Evolutionary conservation across 2,329 filamentous ascomycete species (phyloP).

Genomic region (Trichoderma sp.): DNA sequence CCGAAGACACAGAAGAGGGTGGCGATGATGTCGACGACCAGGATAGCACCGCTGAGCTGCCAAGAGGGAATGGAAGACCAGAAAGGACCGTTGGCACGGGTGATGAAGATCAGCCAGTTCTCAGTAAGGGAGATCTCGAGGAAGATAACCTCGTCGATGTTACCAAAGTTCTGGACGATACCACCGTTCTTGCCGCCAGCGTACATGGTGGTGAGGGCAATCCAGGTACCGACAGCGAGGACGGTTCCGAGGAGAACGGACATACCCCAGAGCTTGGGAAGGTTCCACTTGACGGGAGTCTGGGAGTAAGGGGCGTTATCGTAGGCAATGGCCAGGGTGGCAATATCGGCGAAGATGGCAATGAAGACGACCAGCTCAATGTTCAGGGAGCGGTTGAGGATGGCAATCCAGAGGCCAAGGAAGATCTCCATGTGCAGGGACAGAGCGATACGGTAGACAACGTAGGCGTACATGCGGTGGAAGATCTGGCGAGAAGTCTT

Average conservation of each 20-base stretch:
- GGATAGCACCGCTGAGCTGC: slow-evolving; percentile 75
- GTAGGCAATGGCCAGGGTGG: slow-evolving; percentile 87
- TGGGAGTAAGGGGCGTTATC: slow-evolving; percentile 87
- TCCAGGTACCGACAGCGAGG: slow-evolving; percentile 81
- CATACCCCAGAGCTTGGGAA: slow-evolving; percentile 92
- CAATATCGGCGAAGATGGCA: slow-evolving; percentile 90
- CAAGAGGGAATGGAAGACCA: slow-evolving; percentile 87
- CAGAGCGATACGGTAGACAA: slow-evolving; percentile 90
- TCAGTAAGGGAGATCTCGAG: slow-evolving; percentile 86
- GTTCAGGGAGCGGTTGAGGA: slow-evolving; percentile 79
- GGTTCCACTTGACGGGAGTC: slow-evolving; percentile 90
- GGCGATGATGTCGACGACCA: slow-evolving; percentile 77
- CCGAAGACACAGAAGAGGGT: slow-evolving; percentile 85
- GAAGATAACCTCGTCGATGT: slow-evolving; percentile 78
- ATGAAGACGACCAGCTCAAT: slow-evolving; percentile 89
- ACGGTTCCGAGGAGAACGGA: slow-evolving; percentile 78
- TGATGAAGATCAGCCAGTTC: slow-evolving; percentile 97
- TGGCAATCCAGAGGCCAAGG: slow-evolving; percentile 87
- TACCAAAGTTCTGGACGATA: slow-evolving; percentile 87
- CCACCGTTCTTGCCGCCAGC: slow-evolving; percentile 65
- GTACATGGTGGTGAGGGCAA: slow-evolving; percentile 84
- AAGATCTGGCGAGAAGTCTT: slow-evolving; percentile 95
- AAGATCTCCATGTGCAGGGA: slow-evolving; percentile 90
- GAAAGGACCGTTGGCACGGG: slow-evolving; percentile 87
- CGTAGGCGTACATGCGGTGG: slow-evolving; percentile 95